Evolutionary conservation across 1,139 yeast genomes (phyloP), one percentile per base, ranked within the genome.

Genomic region (Hansenula lynferdii): DNA sequence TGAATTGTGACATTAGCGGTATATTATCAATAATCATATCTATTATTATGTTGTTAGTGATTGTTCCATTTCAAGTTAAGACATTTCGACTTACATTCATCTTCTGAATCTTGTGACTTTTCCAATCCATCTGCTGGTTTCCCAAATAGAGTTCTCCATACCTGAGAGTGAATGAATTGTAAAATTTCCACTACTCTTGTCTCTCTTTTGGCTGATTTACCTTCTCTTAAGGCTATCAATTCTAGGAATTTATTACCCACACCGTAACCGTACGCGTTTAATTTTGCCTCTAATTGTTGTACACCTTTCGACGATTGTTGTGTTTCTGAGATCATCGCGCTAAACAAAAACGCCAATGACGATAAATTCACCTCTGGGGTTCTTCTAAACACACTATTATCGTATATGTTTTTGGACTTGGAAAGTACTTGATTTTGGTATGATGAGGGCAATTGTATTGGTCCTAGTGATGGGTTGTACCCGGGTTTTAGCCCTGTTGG

Each of bases 141-240:
- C 10, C 92, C 95, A 63, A 92, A 92, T 17, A 90, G 61, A 14
- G 83, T 69, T 44, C 72, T 75, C 98, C 98, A 92, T 30, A 94
- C 72, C 0, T 79, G 72, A 0, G 90, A 78, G 52, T 87, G 92
- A 11, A 92, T 77, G 57, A 85, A 87, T 53, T 90, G 96, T 39
- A 92, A 64, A 17, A 87, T 74, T 36, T 89, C 96, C 20, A 92
- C 69, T 3, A 89, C 70, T 45, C 72, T 77, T 21, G 77, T 74
- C 51, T 86, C 95, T 51, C 98, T 68, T 50, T 77, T 78, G 22
- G 83, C 76, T 33, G 67, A 62, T 52, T 82, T 83, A n/a, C 92
- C 86, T 11, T 75, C 78, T 43, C 87, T 64, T 31, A 79, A 58
- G 21, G 79, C 72, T 9, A 74, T 63, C 45, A 82, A 58, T 51